Evolutionary conservation across 257 asterid species (phyloP), one percentile per base, ranked within the genome.

Genomic region (Primulina tabacum): DNA sequence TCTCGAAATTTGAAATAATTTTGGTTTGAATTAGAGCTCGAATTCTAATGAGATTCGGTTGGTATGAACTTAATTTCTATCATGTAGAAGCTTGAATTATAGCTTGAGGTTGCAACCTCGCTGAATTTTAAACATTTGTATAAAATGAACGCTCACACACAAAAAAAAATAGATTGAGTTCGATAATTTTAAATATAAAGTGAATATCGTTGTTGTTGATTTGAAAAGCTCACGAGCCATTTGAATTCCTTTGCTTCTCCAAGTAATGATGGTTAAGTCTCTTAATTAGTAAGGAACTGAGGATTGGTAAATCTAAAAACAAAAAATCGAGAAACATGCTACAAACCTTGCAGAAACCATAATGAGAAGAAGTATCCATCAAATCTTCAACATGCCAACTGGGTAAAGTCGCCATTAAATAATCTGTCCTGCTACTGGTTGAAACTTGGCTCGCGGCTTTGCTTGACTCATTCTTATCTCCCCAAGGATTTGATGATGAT

Each of bases 361-460:
- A 37, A 18, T 83, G 73, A 30, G 85, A 71, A 32, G 88, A 75
- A 76, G 89, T 82, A 73, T 91, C 90, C 69, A 89, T 82, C 68
- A 89, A 82, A 75, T 87, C 92, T 24, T 85, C 92, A 7, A 85
- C 87, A 29, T 78, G 90, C 92, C 96, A 89, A 30, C 84, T 89
- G 4, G 96, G 86, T 68, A 87, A 73, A 63, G 85, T 85, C 79
- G 85, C 87, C 77, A 79, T 76, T 50, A 85, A 75, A 30, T 83
- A 82, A 70, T 85, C 86, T 1, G 92, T 75, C 40, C 83, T 82
- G 76, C 83, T 88, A 73, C 86, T 82, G 9, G 83, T 73, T 18
- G 90, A 77, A 26, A 74, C 79, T 26, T 84, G 83, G 32, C 69
- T 60, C 55, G 9, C 18, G 6, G 71, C 66, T 21, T 67, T 75